Percentiles rank a stretch among this genome's conserved stretches.
phyloP scores from a whole-genome alignment of 2,329 filamentous ascomycete species.

The Ceratocystiopsis brevicomis region DNA sequence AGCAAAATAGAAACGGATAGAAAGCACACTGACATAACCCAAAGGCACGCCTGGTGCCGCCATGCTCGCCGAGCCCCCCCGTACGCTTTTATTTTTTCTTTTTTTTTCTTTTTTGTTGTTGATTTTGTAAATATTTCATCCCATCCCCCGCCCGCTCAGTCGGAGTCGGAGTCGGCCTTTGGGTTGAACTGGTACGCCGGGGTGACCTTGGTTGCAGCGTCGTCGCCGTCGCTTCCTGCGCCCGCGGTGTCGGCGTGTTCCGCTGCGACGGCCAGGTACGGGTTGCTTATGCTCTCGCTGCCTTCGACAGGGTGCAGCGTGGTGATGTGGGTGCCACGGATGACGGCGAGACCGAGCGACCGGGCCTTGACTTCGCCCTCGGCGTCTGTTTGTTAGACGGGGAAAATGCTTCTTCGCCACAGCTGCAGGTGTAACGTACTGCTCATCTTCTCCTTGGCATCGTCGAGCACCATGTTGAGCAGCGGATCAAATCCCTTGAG shows the following conservation, averaged over 20 bases:
- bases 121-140: too few relatives aligned
- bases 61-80: too few relatives aligned
- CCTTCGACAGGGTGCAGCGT: conserved; percentile 85
- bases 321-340: conserved; percentile 79
- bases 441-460: conserved; percentile 76
- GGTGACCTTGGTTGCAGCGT: conserved; percentile 2
- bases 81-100: too few relatives aligned
- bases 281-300: conserved; percentile 89
- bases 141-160: not conserved
- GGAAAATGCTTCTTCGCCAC: too few relatives aligned
- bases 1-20: too few relatives aligned
- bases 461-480: conserved; percentile 93
- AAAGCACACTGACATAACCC: too few relatives aligned
- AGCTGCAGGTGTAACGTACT: conserved; percentile 32
- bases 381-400: conserved; percentile 43
- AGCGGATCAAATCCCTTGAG: conserved; percentile 93
- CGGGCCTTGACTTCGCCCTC: conserved; percentile 74
- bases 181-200: conserved; percentile 9
- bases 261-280: conserved; percentile 57
- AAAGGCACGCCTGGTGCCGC: too few relatives aligned
- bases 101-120: too few relatives aligned
- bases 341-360: conserved; percentile 70
- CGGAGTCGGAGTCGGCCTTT: conserved; percentile 6
- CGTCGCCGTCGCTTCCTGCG: not conserved
- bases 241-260: conserved; percentile 15